Percentiles rank a stretch among this genome's conserved stretches.
phyloP scores from a whole-genome alignment of 805 yeast genomes.

The Yarrowia sp. region DNA sequence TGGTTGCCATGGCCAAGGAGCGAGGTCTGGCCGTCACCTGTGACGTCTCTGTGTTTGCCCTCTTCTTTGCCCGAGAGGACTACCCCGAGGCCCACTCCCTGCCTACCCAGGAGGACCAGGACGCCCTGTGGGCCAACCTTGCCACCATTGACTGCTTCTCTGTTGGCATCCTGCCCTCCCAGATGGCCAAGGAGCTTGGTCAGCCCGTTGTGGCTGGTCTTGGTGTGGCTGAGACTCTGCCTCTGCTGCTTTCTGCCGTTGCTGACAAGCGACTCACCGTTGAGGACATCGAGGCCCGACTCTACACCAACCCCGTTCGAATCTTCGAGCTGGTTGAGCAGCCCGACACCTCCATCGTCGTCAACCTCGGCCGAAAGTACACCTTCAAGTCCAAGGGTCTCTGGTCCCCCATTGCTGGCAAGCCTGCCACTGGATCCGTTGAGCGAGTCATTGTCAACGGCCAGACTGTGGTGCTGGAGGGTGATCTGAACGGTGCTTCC shows the following conservation, averaged over 20 bases:
- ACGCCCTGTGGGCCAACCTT: constrained; percentile 79
- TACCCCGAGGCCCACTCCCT: constrained; percentile 74
- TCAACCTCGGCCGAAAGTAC: constrained; percentile 77
- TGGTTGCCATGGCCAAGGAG: constrained; percentile 83
- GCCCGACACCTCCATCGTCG: constrained; percentile 72
- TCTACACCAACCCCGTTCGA: constrained; percentile 80
- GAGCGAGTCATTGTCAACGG: constrained; percentile 84
- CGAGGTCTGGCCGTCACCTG: constrained; percentile 85
- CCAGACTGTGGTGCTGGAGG: constrained; percentile 85
- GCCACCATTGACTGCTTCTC: constrained; percentile 83
- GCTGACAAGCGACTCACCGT: constrained; percentile 72
- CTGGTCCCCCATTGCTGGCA: constrained; percentile 64
- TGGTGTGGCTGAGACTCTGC: constrained; percentile 81
- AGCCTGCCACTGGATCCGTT: constrained; percentile 74
- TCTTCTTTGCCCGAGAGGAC: constrained; percentile 71
- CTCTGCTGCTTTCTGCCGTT: constrained; percentile 82
- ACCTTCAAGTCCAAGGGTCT: constrained; percentile 49
- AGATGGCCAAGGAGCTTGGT: constrained; percentile 70
- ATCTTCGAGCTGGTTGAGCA: constrained; percentile 86
- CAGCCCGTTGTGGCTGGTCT: constrained; percentile 69
- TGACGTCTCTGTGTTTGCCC: constrained; percentile 81
- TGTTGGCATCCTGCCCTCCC: constrained; percentile 78
- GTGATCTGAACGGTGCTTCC: constrained; percentile 65
- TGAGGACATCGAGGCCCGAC: constrained; percentile 71
- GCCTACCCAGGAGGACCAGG: constrained; percentile 83